These are phyloP conservation scores for Crithidia thermophila DNA, from an alignment of 208 protist genomes.

Conservation along the genomic window DNA sequence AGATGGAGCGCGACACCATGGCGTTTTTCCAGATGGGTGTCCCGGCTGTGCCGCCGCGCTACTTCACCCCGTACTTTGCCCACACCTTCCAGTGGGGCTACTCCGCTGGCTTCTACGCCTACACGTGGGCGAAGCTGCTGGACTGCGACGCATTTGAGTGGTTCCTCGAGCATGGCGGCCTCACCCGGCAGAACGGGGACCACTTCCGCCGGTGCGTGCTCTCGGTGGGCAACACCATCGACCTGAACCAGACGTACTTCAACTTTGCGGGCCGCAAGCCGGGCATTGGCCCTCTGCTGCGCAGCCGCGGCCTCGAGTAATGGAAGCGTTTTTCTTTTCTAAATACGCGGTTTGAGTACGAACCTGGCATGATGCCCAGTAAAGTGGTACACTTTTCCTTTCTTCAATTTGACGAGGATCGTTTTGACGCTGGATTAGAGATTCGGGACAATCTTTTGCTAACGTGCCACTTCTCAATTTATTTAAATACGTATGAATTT, in stretches of 20 bases:
- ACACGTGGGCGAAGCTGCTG: conserved; percentile 77
- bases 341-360: neutral
- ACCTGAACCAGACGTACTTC: conserved; percentile 52
- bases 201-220: conserved; percentile 78
- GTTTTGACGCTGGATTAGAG: no score
- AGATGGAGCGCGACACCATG: conserved; percentile 45
- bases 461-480: no score
- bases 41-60: conserved; percentile 38
- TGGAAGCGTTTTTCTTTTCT: neutral
- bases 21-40: conserved; percentile 19
- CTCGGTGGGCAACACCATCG: conserved; percentile 52
- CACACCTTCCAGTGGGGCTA: conserved; percentile 86
- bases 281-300: conserved; percentile 36
- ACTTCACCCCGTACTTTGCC: conserved; percentile 55
- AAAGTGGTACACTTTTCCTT: neutral
- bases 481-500: no score
- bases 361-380: neutral
- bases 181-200: conserved; percentile 54
- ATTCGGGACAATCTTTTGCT: no score
- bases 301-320: conserved; percentile 36
- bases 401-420: no score
- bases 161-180: conserved; percentile 66
- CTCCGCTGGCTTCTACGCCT: conserved; percentile 74
- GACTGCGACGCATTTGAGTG: conserved; percentile 68
- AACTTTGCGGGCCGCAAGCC: conserved; percentile 49